phyloP scores from a whole-genome alignment of 306 rosid species.

The Lathyrus aphaca region DNA sequence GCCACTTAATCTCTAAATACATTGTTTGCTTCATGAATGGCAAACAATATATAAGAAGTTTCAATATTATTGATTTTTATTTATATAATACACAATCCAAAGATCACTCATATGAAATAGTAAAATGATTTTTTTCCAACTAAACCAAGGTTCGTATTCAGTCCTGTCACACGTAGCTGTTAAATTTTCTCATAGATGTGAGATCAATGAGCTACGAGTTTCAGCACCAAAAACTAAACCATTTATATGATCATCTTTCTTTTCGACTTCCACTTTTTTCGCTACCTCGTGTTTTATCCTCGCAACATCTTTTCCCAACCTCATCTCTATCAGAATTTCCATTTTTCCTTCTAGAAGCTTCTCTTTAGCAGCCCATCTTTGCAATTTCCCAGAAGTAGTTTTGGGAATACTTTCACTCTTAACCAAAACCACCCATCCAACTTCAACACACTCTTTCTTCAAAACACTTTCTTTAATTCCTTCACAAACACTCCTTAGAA shows the following conservation, averaged over 20 bases:
- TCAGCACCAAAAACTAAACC: not conserved
- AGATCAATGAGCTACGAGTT: slow-evolving; percentile 41
- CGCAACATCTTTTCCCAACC: slow-evolving; percentile 37
- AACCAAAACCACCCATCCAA: slow-evolving; percentile 70
- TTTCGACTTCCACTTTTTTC: not conserved
- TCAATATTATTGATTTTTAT: not conserved
- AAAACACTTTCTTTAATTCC: slow-evolving; percentile 47
- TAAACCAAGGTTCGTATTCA: too few relatives aligned
- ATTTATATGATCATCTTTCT: not conserved
- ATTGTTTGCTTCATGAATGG: not conserved
- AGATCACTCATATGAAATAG: too few relatives aligned
- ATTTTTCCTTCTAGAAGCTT: slow-evolving; percentile 55
- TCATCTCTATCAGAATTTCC: slow-evolving; percentile 57
- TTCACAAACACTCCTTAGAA: slow-evolving; percentile 51
- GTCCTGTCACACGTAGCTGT: too few relatives aligned
- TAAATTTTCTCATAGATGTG: slow-evolving; percentile 39
- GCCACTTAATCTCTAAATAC: not conserved
- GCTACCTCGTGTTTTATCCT: not conserved
- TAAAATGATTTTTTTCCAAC: too few relatives aligned
- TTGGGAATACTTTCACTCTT: slow-evolving; percentile 62
- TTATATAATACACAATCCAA: not conserved
- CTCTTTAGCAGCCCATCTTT: slow-evolving; percentile 62
- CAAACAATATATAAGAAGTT: not conserved
- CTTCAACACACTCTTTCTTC: slow-evolving; percentile 52
- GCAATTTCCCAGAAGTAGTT: slow-evolving; percentile 80